Evolutionary conservation across 176 grass and related monocot genomes (phyloP).

Genomic region (Olyra latifolia): DNA sequence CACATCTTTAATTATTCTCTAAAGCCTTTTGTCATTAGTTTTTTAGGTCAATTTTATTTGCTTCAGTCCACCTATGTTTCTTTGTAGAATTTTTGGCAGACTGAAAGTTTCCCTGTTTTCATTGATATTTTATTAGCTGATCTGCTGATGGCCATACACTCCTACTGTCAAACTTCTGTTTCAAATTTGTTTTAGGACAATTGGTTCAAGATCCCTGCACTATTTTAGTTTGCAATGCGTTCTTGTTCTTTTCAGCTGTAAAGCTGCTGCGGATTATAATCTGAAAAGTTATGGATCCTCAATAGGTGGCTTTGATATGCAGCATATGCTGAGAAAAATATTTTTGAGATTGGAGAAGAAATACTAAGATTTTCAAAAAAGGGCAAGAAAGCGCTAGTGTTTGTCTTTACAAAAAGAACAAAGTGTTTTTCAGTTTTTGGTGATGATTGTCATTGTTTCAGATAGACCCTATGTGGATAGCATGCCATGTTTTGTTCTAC

Average conservation of each 20-base stretch:
- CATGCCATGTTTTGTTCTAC: not conserved
- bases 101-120: not conserved
- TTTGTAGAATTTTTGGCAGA: conserved; percentile 3
- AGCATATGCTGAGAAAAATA: no score
- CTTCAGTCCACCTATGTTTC: conserved; percentile 17
- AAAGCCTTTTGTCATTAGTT: conserved; percentile 15
- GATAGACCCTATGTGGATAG: not conserved
- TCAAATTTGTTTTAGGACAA: conserved; percentile 5
- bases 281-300: no score
- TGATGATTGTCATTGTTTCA: conserved; percentile 21
- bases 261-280: no score
- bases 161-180: not conserved
- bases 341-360: no score
- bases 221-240: not conserved
- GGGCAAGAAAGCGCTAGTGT: no score
- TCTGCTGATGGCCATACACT: not conserved
- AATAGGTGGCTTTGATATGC: no score
- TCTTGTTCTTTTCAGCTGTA: not conserved
- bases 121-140: conserved; percentile 1
- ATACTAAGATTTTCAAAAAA: no score
- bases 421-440: not conserved
- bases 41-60: conserved; percentile 14
- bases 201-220: not conserved
- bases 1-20: conserved; percentile 16
- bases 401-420: no score